phyloP scores from a whole-genome alignment of 768 basidiomycete species.

The Termitomyces sp. region DNA sequence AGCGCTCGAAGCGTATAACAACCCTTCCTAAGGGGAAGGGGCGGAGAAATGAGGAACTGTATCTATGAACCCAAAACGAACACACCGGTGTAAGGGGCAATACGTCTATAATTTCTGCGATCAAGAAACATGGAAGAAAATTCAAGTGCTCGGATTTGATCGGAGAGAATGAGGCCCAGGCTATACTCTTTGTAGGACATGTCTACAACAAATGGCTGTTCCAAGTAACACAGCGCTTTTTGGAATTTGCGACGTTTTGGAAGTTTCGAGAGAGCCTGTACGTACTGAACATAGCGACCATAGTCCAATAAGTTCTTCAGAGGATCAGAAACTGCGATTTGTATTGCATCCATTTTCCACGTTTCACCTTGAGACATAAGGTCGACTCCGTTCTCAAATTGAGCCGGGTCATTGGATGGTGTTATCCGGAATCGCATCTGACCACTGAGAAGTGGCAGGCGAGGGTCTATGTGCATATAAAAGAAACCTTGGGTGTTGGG shows the following conservation, averaged over 20 bases:
- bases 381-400: background rate
- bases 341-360: background rate
- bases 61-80: background rate
- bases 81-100: background rate
- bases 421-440: too few relatives aligned
- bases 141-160: background rate
- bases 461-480: too few relatives aligned
- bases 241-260: too few relatives aligned
- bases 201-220: slow-evolving; percentile 1
- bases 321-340: background rate
- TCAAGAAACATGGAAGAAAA: background rate
- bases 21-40: slow-evolving; percentile 1
- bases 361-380: background rate
- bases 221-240: background rate
- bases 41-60: background rate
- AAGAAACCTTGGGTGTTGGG: too few relatives aligned
- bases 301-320: background rate
- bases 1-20: slow-evolving; percentile 13
- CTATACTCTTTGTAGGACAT: background rate
- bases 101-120: background rate
- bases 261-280: background rate
- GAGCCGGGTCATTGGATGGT: too few relatives aligned
- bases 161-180: background rate
- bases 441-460: too few relatives aligned
- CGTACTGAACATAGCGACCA: background rate